These are phyloP conservation scores for Cronartium quercuum DNA, from an alignment of 1,284 basidiomycete genomes.

Conservation along the genomic window DNA sequence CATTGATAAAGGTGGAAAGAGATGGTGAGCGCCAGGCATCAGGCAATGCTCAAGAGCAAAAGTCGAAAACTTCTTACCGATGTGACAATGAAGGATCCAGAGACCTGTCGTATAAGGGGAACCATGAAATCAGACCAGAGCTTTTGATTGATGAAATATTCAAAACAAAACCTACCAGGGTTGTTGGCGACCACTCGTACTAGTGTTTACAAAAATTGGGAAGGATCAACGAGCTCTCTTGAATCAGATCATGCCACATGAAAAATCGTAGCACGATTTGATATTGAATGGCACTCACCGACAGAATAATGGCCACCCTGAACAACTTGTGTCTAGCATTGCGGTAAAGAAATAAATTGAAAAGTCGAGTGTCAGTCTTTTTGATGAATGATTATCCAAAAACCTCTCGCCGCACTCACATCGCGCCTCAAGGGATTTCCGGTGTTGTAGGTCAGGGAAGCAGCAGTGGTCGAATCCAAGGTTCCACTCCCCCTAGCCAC, in stretches of 20 bases:
- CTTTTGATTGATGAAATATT: neutral
- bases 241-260: neutral
- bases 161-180: neutral
- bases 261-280: neutral
- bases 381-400: neutral
- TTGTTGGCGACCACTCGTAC: slow-evolving; percentile 6
- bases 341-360: neutral
- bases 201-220: neutral
- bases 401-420: slow-evolving; percentile 1
- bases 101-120: neutral
- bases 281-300: slow-evolving; percentile 8
- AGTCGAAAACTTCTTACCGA: too few relatives aligned
- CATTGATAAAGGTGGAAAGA: too few relatives aligned
- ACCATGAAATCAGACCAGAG: neutral
- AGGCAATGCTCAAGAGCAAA: too few relatives aligned
- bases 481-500: slow-evolving; percentile 48
- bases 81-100: slow-evolving; percentile 16
- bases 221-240: neutral
- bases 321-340: slow-evolving; percentile 14
- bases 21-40: too few relatives aligned
- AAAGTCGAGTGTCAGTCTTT: neutral
- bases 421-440: slow-evolving; percentile 50
- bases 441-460: slow-evolving; percentile 42
- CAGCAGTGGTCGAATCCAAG: slow-evolving; percentile 42
- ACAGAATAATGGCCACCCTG: slow-evolving; percentile 20